phyloP scores from a whole-genome alignment of 2,329 filamentous ascomycete genomes.

The Talaromyces sp. region DNA sequence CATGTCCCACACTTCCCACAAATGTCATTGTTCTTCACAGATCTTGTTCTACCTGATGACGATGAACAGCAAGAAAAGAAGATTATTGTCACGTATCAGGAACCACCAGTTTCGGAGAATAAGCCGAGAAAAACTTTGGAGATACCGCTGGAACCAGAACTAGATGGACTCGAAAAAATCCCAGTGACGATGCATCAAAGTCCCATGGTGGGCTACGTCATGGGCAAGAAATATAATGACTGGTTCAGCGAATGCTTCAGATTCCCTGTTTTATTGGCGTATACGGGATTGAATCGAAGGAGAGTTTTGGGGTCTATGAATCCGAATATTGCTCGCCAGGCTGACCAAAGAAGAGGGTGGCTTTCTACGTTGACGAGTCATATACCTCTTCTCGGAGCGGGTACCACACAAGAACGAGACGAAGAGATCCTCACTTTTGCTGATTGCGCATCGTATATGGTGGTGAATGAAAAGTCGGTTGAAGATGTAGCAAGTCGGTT shows the following conservation, averaged over 20 bases:
- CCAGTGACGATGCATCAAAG: slow-evolving; percentile 60
- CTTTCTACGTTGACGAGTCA: slow-evolving; percentile 19
- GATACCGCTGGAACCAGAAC: slow-evolving; percentile 57
- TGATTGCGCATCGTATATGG: slow-evolving; percentile 63
- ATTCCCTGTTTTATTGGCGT: slow-evolving; percentile 59
- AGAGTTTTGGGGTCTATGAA: slow-evolving; percentile 60
- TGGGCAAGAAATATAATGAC: slow-evolving; percentile 57
- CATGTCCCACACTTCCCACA: slow-evolving; percentile 57
- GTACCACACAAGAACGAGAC: slow-evolving; percentile 23
- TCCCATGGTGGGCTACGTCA: slow-evolving; percentile 57
- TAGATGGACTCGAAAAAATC: slow-evolving; percentile 45
- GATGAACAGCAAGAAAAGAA: slow-evolving; percentile 25
- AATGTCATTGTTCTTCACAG: slow-evolving; percentile 63
- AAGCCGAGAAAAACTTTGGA: slow-evolving; percentile 39
- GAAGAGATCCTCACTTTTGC: slow-evolving; percentile 63
- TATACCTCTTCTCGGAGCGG: slow-evolving; percentile 3
- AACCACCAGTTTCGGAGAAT: slow-evolving; percentile 27
- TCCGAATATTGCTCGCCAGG: slow-evolving; percentile 35
- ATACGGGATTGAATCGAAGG: slow-evolving; percentile 60
- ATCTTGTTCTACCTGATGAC: slow-evolving; percentile 40
- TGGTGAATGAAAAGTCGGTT: slow-evolving; percentile 69
- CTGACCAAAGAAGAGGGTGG: slow-evolving; percentile 17
- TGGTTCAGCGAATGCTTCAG: slow-evolving; percentile 70
- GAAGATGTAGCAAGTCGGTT: slow-evolving; percentile 60
- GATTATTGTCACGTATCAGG: slow-evolving; percentile 41